Percentiles rank a stretch among this genome's conserved stretches.
phyloP scores from a whole-genome alignment of 805 yeast species.

The Saturnispora diversa region DNA sequence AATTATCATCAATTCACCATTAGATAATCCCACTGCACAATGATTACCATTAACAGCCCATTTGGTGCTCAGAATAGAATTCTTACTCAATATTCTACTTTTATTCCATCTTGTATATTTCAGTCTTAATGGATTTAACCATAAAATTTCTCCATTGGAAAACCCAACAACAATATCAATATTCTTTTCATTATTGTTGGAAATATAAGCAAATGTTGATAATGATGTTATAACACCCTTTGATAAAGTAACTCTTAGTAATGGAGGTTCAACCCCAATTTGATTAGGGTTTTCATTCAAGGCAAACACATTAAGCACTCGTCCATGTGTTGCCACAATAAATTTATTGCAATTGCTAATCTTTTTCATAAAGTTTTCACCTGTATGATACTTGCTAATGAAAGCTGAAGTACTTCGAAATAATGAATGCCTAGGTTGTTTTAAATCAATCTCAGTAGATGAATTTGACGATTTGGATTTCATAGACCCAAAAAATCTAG shows the following conservation, averaged over 20 bases:
- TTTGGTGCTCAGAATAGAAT: constrained; percentile 37
- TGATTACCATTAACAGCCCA: constrained; percentile 43
- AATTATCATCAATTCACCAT: constrained; percentile 51
- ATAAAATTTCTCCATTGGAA: constrained; percentile 57
- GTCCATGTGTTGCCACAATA: constrained; percentile 40
- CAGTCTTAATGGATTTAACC: constrained; percentile 47
- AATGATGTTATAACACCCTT: constrained; percentile 35
- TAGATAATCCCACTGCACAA: constrained; percentile 51
- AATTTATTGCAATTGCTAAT: constrained; percentile 26
- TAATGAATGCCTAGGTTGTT: constrained; percentile 26
- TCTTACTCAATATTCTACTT: constrained; percentile 35
- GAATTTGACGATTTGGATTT: background rate
- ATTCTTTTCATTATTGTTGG: constrained; percentile 26
- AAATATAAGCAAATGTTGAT: constrained; percentile 25
- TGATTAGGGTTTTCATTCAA: constrained; percentile 31
- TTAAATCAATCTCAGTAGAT: constrained; percentile 12
- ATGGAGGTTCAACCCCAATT: constrained; percentile 37
- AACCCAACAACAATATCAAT: constrained; percentile 55
- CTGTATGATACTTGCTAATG: constrained; percentile 27
- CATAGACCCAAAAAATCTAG: background rate
- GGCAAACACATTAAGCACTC: constrained; percentile 40
- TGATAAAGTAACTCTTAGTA: constrained; percentile 36
- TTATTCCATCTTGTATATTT: constrained; percentile 47
- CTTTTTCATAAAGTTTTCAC: constrained; percentile 28
- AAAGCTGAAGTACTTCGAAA: constrained; percentile 30